Percentiles rank a stretch among this genome's conserved stretches.
Conservation (phyloP, 495 filamentous ascomycete genomes). For the Xylaria venustula region DNA sequence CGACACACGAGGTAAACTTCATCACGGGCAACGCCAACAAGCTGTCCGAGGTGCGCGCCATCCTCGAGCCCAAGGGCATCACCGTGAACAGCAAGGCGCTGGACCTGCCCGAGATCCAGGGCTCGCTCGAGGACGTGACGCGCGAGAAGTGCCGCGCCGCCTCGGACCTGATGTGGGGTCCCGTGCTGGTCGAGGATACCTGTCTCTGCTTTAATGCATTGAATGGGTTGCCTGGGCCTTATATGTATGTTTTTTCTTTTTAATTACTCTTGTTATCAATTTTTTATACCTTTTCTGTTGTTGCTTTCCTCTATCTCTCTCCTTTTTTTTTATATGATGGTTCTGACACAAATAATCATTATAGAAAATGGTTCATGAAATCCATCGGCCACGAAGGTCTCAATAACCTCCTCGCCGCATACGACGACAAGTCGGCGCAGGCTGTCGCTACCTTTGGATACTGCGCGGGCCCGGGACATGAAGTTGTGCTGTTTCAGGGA, state of each 20-base stretch:
- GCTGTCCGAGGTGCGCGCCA: constrained; percentile 79
- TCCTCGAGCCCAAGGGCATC: constrained; percentile 68
- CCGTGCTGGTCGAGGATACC: constrained; percentile 94
- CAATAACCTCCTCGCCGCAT: constrained; percentile 87
- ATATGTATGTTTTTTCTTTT: constrained; percentile 65
- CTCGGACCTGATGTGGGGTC: constrained; percentile 67
- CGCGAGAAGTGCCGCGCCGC: constrained; percentile 82
- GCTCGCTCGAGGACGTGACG: constrained; percentile 86
- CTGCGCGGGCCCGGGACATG: constrained; percentile 77
- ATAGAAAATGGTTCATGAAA: constrained; percentile 89
- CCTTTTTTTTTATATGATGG: no score
- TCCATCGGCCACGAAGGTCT: constrained; percentile 77
- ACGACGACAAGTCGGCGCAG: constrained; percentile 84
- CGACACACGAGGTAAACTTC: constrained; percentile 65
- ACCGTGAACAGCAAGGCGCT: constrained; percentile 69
- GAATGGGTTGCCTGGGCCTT: constrained; percentile 88
- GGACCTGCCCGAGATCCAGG: constrained; percentile 88
- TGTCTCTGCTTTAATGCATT: constrained; percentile 89
- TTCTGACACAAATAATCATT: not conserved
- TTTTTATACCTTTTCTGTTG: not conserved
- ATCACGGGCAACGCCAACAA: constrained; percentile 97
- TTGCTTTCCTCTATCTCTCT: not conserved
- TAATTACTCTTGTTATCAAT: no score
- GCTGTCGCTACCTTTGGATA: constrained; percentile 97
- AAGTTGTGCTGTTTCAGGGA: constrained; percentile 89